Percentiles rank a stretch among this genome's conserved stretches.
phyloP scores from a whole-genome alignment of 1,284 basidiomycete genomes.

The Cystobasidiaceae sp. region DNA sequence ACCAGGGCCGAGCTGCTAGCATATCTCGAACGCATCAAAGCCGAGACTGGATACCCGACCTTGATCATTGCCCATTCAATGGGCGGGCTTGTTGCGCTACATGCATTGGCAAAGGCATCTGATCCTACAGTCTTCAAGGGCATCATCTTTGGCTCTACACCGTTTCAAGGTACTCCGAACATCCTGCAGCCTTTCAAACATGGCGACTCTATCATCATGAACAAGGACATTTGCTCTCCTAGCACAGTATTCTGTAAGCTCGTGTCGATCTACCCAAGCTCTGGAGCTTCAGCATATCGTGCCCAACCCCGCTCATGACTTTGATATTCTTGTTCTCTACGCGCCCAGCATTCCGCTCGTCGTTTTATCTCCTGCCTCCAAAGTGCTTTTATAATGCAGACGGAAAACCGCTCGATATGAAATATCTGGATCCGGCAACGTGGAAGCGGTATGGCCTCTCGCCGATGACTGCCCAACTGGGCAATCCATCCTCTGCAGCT shows the following conservation, averaged over 20 bases:
- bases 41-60: slow-evolving; percentile 42
- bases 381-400: slow-evolving; percentile 37
- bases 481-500: neutral
- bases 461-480: slow-evolving; percentile 32
- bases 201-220: slow-evolving; percentile 43
- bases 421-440: slow-evolving; percentile 34
- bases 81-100: slow-evolving; percentile 46
- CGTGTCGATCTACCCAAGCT: too few species aligned
- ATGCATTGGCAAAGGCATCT: slow-evolving; percentile 41
- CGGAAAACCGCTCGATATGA: slow-evolving; percentile 31
- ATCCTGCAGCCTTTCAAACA: slow-evolving; percentile 44
- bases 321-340: neutral
- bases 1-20: slow-evolving; percentile 27
- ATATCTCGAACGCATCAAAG: slow-evolving; percentile 36
- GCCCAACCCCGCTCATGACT: neutral
- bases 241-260: slow-evolving; percentile 42
- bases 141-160: slow-evolving; percentile 44
- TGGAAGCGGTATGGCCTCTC: slow-evolving; percentile 35
- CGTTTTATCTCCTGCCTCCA: slow-evolving; percentile 43
- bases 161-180: slow-evolving; percentile 46
- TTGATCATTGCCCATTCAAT: slow-evolving; percentile 47
- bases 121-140: slow-evolving; percentile 45
- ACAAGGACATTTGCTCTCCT: slow-evolving; percentile 44
- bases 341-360: slow-evolving; percentile 43
- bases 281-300: too few species aligned